Evolutionary conservation across 179 eudicot genomes (phyloP).

Genomic region (Beta macrorhiza): DNA sequence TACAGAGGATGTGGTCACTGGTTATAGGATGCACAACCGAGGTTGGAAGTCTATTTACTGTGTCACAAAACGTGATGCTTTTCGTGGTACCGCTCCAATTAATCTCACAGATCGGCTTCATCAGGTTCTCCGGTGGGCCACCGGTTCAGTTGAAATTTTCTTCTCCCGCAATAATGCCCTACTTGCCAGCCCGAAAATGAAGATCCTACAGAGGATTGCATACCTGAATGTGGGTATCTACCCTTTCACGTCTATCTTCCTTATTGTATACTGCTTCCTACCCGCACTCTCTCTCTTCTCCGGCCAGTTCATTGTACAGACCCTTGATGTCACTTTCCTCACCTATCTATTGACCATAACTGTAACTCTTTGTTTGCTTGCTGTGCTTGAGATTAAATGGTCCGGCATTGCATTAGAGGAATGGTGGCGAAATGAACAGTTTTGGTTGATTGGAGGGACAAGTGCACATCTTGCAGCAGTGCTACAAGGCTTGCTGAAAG

Average conservation of each 20-base stretch:
- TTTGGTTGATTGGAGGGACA: constrained; percentile 92
- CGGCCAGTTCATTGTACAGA: constrained; percentile 90
- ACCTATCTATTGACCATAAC: constrained; percentile 65
- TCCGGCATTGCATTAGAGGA: constrained; percentile 78
- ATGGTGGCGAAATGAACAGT: constrained; percentile 96
- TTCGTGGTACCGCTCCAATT: constrained; percentile 89
- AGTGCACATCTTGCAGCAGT: constrained; percentile 94
- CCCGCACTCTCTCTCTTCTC: constrained; percentile 91
- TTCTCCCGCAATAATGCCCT: constrained; percentile 90
- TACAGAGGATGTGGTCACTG: constrained; percentile 92
- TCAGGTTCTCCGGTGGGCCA: constrained; percentile 93
- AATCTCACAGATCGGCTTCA: constrained; percentile 87
- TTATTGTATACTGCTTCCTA: constrained; percentile 83
- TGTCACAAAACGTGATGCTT: constrained; percentile 85
- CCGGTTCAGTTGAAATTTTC: constrained; percentile 91
- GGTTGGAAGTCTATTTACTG: constrained; percentile 91
- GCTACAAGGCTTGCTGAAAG: constrained; percentile 77
- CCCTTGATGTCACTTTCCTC: constrained; percentile 78
- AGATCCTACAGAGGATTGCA: constrained; percentile 72
- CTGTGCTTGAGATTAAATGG: constrained; percentile 85
- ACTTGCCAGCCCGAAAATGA: constrained; percentile 81
- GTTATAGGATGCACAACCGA: constrained; percentile 88
- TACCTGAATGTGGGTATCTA: constrained; percentile 91
- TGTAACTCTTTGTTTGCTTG: constrained; percentile 64
- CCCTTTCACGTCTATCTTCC: constrained; percentile 85